phyloP scores from a whole-genome alignment of 164 flowering plant genomes.

The Berberis thunbergii region DNA sequence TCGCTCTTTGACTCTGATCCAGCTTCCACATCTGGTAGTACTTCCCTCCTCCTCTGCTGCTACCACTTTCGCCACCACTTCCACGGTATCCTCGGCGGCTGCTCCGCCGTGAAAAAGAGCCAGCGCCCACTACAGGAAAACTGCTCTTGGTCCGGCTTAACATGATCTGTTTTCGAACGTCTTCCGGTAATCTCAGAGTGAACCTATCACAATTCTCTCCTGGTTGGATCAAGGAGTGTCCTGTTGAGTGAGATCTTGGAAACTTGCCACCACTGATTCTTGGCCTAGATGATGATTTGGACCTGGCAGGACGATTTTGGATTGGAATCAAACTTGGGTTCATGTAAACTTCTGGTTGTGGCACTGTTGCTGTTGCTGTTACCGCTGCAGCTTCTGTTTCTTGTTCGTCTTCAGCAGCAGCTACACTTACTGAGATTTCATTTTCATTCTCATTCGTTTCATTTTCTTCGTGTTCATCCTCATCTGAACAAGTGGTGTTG shows the following conservation, averaged over 20 bases:
- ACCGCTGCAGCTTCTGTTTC: neutral
- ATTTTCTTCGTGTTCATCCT: conserved; percentile 4
- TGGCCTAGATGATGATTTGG: conserved; percentile 15
- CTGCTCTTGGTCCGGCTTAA: conserved; percentile 37
- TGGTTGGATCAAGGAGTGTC: conserved; percentile 58
- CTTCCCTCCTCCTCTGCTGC: conserved; percentile 17
- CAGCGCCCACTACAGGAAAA: conserved; percentile 4
- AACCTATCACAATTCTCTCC: conserved; percentile 53
- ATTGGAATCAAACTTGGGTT: neutral
- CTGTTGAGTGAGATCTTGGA: conserved; percentile 70
- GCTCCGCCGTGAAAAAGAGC: conserved; percentile 10
- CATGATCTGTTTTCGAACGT: conserved; percentile 40
- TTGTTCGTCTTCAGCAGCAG: neutral
- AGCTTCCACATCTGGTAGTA: conserved; percentile 16
- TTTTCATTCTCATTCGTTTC: neutral
- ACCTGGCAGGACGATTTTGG: conserved; percentile 35
- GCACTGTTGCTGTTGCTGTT: neutral
- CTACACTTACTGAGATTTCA: neutral
- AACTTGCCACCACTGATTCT: conserved; percentile 12
- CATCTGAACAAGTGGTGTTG: neutral
- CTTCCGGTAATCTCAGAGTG: conserved; percentile 49
- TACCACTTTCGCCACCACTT: conserved; percentile 25
- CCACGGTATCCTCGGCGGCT: conserved; percentile 31
- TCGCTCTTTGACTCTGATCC: conserved; percentile 2
- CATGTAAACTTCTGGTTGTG: conserved; percentile 1